These are phyloP conservation scores for Albatrellus ellisii DNA, from an alignment of 768 basidiomycete genomes.

Conservation along the genomic window DNA sequence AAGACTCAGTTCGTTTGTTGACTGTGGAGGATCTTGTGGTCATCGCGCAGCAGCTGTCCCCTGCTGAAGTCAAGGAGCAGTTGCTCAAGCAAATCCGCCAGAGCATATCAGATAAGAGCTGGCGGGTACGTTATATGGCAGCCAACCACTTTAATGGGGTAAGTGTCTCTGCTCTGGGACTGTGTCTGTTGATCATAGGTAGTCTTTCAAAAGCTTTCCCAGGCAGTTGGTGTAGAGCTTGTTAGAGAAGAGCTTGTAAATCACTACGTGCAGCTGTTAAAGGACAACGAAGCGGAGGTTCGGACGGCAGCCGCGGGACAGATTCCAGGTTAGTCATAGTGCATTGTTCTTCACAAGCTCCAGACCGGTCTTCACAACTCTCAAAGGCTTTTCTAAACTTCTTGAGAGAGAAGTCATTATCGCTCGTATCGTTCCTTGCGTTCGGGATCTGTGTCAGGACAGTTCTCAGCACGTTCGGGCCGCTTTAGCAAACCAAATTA, in stretches of 20 bases:
- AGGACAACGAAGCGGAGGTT: constrained; percentile 98
- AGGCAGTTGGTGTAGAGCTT: constrained; percentile 79
- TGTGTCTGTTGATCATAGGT: constrained; percentile 2
- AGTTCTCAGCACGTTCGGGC: constrained; percentile 95
- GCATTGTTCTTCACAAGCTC: constrained; percentile 7
- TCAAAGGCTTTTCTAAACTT: constrained; percentile 91
- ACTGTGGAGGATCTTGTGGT: constrained; percentile 94
- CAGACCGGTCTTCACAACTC: neutral
- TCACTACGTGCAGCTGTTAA: constrained; percentile 86
- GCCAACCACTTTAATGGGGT: constrained; percentile 96
- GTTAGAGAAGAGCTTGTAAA: constrained; percentile 89
- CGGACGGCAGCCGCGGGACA: constrained; percentile 93
- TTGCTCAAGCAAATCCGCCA: constrained; percentile 78
- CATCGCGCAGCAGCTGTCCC: constrained; percentile 73
- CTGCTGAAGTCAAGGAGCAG: constrained; percentile 86
- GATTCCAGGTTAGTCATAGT: constrained; percentile 62
- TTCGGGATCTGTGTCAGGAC: constrained; percentile 88
- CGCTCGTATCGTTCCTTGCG: constrained; percentile 85
- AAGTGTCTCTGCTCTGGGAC: constrained; percentile 11
- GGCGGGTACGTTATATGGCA: constrained; percentile 98
- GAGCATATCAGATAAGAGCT: constrained; percentile 90
- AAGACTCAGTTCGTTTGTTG: constrained; percentile 91
- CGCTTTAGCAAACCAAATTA: constrained; percentile 91
- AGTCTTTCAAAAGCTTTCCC: constrained; percentile 62
- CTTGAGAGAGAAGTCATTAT: constrained; percentile 91